These are phyloP conservation scores for Dimocarpus longan DNA, from an alignment of 345 rosid species.

Conservation along the genomic window DNA sequence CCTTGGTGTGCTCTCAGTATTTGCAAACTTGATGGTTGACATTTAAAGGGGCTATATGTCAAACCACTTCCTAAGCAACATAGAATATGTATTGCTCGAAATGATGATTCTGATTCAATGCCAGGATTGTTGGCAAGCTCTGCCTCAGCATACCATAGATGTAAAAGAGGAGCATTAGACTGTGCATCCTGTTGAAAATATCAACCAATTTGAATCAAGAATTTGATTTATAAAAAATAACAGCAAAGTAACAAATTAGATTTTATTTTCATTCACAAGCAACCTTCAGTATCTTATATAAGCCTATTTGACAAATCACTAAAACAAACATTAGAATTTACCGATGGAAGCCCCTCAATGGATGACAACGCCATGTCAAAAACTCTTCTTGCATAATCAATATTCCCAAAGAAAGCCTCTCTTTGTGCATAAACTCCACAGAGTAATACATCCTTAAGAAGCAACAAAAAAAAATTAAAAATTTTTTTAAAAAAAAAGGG, in stretches of 20 bases:
- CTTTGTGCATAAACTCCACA: constrained; percentile 96
- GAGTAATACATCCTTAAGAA: constrained; percentile 74
- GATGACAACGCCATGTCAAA: constrained; percentile 95
- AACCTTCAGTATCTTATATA: constrained; percentile 5
- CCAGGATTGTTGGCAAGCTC: constrained; percentile 54
- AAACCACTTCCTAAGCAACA: constrained; percentile 78
- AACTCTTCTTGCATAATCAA: constrained; percentile 83
- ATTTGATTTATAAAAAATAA: neutral
- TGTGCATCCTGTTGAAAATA: constrained; percentile 58
- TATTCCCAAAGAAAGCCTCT: constrained; percentile 83
- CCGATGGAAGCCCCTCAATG: constrained; percentile 70
- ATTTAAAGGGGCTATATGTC: constrained; percentile 58
- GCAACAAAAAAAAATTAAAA: constrained; percentile 13
- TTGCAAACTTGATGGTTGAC: constrained; percentile 74
- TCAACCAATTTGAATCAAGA: neutral
- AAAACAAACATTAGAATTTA: constrained; percentile 35
- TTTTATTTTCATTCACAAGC: neutral
- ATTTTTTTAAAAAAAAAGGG: neutral
- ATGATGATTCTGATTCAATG: constrained; percentile 43
- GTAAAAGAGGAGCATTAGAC: constrained; percentile 64
- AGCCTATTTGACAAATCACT: neutral
- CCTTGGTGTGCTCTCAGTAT: constrained; percentile 91
- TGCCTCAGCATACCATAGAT: constrained; percentile 87
- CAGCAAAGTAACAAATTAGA: neutral
- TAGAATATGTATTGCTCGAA: constrained; percentile 73